A percentile compares a stretch with the other conserved stretches of the same genome.
phyloP scores from a whole-genome alignment of 2,329 filamentous ascomycete species.

The Stachybotrys elegans region DNA sequence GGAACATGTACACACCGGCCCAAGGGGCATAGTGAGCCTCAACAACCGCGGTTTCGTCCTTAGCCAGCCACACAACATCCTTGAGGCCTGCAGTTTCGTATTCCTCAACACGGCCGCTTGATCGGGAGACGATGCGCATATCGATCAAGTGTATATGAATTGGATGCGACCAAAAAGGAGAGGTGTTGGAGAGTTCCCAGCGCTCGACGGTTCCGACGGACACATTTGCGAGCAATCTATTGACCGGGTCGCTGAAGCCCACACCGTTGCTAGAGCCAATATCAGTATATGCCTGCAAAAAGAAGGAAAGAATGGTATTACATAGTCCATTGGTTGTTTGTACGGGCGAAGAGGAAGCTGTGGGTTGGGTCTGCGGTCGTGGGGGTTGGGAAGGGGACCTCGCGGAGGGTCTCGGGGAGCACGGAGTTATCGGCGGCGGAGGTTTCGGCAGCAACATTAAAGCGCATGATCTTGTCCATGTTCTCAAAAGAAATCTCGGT shows the following conservation, averaged over 20 bases:
- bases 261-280: no score
- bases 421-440: constrained; percentile 27
- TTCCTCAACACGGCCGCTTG: constrained; percentile 32
- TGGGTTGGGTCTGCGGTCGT: constrained; percentile 30
- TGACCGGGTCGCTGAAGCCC: constrained; percentile 32
- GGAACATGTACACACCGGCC: constrained; percentile 48
- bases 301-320: no score
- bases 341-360: constrained; percentile 38
- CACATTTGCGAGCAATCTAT: constrained; percentile 42
- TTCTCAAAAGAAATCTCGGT: constrained; percentile 43
- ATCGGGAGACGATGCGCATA: constrained; percentile 47
- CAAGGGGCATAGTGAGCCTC: constrained; percentile 47
- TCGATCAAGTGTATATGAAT: constrained; percentile 56
- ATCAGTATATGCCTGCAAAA: no score
- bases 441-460: constrained; percentile 17
- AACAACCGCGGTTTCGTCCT: constrained; percentile 43
- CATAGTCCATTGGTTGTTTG: constrained; percentile 40
- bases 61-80: constrained; percentile 51
- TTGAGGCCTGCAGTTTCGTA: constrained; percentile 53
- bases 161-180: constrained; percentile 47
- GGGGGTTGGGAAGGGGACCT: constrained; percentile 30
- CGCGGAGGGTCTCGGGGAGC: constrained; percentile 25
- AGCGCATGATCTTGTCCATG: constrained; percentile 47
- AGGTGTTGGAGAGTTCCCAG: constrained; percentile 45
- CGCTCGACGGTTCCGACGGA: constrained; percentile 41